Percentiles rank a stretch among this genome's conserved stretches.
These are phyloP conservation scores for Diospyros lotus DNA, from an alignment of 148 eudicot genomes.

Conservation along the genomic window DNA sequence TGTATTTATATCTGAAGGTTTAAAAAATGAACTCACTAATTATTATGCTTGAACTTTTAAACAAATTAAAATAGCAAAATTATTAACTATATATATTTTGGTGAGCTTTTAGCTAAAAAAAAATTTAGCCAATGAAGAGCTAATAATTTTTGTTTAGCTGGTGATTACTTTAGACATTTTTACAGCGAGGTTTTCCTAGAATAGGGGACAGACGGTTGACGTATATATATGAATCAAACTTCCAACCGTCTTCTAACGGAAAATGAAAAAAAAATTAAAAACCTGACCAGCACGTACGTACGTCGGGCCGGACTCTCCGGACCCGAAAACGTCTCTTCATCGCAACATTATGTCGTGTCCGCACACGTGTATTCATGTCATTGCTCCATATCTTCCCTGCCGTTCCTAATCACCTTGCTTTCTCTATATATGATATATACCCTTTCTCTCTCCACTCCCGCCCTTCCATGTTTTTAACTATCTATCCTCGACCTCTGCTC, in stretches of 20 bases:
- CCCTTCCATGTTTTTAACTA: background rate
- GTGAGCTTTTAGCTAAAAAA: background rate
- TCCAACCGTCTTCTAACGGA: background rate
- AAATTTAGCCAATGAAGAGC: background rate
- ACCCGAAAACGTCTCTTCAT: slow-evolving; percentile 15
- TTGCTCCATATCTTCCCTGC: background rate
- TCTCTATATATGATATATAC: background rate
- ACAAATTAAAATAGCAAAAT: too few relatives aligned
- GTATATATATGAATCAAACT: background rate
- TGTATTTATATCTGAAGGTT: too few relatives aligned
- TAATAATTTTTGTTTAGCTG: too few relatives aligned
- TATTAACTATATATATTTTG: too few relatives aligned
- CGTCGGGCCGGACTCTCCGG: slow-evolving; percentile 7
- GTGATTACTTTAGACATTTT: background rate
- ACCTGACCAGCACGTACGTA: background rate
- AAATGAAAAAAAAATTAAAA: background rate
- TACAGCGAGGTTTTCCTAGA: slow-evolving; percentile 1
- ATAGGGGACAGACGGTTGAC: background rate
- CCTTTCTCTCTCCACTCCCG: slow-evolving; percentile 15
- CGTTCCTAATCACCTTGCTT: background rate
- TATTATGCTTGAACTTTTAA: too few relatives aligned
- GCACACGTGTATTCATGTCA: slow-evolving; percentile 18
- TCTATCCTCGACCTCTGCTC: slow-evolving; percentile 13
- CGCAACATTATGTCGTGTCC: background rate
- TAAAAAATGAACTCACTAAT: too few relatives aligned